Percentiles rank a stretch among this genome's conserved stretches.
These are phyloP conservation scores for Ophiostoma piceae DNA, from an alignment of 2,329 filamentous ascomycete genomes.

Conservation along the genomic window DNA sequence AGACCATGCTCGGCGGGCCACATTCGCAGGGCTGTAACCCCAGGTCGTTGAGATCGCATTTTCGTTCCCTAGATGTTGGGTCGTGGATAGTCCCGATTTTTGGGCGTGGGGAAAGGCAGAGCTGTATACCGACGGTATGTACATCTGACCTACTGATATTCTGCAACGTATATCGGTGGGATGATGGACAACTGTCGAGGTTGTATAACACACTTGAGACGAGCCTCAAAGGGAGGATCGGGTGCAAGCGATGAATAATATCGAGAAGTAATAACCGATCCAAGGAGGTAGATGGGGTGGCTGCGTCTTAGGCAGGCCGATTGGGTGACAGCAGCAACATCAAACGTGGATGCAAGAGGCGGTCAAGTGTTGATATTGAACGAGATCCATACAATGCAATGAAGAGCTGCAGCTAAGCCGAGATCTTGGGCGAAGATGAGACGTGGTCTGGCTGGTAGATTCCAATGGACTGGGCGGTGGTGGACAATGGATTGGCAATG, in stretches of 20 bases:
- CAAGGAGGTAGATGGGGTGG: background rate
- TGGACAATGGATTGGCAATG: background rate
- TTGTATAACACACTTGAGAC: background rate
- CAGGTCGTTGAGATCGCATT: background rate
- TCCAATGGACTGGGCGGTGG: background rate
- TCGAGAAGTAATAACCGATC: background rate
- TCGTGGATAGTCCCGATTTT: background rate
- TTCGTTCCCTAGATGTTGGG: background rate
- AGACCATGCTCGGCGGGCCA: background rate
- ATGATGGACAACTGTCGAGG: background rate
- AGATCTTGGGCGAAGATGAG: constrained; percentile 8
- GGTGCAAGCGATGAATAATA: background rate
- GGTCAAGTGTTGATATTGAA: constrained; percentile 3
- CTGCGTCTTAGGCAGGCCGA: background rate
- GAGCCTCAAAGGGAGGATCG: background rate
- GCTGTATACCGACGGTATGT: background rate
- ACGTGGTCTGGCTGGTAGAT: constrained; percentile 1
- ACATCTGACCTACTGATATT: background rate
- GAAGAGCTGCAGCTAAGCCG: background rate
- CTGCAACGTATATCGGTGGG: background rate
- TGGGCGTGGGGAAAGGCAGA: background rate
- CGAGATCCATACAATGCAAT: constrained; percentile 14
- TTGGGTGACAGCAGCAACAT: constrained; percentile 14
- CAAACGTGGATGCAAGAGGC: constrained; percentile 13
- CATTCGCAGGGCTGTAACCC: background rate